A percentile compares a stretch with the other conserved stretches of the same genome.
Conservation (phyloP, 2,329 filamentous ascomycete genomes). For the Onygenales sp. region DNA sequence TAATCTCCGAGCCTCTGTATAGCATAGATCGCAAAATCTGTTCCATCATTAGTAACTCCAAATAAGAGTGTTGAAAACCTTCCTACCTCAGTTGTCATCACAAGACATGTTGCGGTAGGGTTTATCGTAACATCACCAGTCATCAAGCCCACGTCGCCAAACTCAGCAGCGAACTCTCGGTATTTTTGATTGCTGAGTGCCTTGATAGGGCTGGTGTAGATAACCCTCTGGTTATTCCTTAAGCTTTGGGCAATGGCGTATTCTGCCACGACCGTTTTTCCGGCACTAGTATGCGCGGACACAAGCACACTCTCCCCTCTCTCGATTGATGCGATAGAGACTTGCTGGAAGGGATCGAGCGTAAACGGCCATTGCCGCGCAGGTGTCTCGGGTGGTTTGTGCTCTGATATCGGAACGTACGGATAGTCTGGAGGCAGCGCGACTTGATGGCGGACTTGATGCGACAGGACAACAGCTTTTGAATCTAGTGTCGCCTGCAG, state of each 20-base stretch:
- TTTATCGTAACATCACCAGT: constrained; percentile 99
- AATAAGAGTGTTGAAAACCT: neutral
- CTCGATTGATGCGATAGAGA: constrained; percentile 91
- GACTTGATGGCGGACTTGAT: constrained; percentile 98
- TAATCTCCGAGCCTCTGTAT: constrained; percentile 96
- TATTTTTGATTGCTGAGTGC: constrained; percentile 98
- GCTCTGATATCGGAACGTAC: constrained; percentile 88
- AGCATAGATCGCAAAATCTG: constrained; percentile 94
- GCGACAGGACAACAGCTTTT: constrained; percentile 67
- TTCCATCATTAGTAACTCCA: neutral
- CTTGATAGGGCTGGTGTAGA: constrained; percentile 99
- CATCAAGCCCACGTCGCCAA: constrained; percentile 96
- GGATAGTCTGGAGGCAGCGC: constrained; percentile 88
- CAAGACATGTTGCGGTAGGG: constrained; percentile 90
- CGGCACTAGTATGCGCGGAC: constrained; percentile 92
- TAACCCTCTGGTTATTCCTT: constrained; percentile 94
- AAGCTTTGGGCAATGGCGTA: constrained; percentile 97
- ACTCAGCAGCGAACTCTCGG: constrained; percentile 88
- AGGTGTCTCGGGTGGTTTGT: constrained; percentile 79
- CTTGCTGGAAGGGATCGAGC: constrained; percentile 92
- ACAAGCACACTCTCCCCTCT: constrained; percentile 93
- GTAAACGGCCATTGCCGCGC: constrained; percentile 80
- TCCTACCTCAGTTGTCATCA: constrained; percentile 85
- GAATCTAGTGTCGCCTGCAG: constrained; percentile 50
- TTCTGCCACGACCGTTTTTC: constrained; percentile 96